Evolutionary conservation across 2,329 filamentous ascomycete genomes (phyloP), one percentile per base, ranked within the genome.

Genomic region (Cadophora sp.): DNA sequence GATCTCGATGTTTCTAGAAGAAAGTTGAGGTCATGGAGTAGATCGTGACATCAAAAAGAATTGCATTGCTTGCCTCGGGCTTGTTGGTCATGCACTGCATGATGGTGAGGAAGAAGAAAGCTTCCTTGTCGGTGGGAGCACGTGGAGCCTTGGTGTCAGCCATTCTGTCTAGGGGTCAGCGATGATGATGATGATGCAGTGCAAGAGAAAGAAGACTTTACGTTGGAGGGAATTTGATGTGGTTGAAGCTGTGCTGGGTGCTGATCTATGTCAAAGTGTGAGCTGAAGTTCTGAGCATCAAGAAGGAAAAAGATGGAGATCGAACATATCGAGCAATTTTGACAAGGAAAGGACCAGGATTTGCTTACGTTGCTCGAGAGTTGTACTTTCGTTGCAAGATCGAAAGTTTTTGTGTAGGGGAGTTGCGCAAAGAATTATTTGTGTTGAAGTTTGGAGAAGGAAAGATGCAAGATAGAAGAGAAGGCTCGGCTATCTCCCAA

Each of bases 21-120:
- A 27, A n/a, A 50, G 29, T 29, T 51, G 26, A 22, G 2, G 4
- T 14, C 27, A 3, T 11, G n/a, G n/a, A n/a, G n/a, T n/a, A n/a
- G n/a, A 9, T 9, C 12, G 8, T 4, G 9, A 26, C 7, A 26
- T 6, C 4, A 19, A 8, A 59, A 8, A 26, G n/a, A 6, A 14
- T 6, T 19, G 66, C 69, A 6, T 16, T 11, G 67, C 72, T 69
- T 69, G 73, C 73, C 19, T 72, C 71, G 8, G 68, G 68, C 16
- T 68, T 62, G 50, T 59, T 69, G 26, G 70, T 73, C 65, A 73
- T 66, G 43, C 62, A 68, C 16, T 50, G 58, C 4, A 75, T 31
- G 60, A 75, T 71, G 6, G 37, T 48, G 9, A 69, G 56, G 46
- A 74, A 70, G 58, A 75, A 70, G 9, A 53, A 24, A 4, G 69